Conservation (phyloP, 2,329 filamentous ascomycete genomes). For the Fusarium torreyae region DNA sequence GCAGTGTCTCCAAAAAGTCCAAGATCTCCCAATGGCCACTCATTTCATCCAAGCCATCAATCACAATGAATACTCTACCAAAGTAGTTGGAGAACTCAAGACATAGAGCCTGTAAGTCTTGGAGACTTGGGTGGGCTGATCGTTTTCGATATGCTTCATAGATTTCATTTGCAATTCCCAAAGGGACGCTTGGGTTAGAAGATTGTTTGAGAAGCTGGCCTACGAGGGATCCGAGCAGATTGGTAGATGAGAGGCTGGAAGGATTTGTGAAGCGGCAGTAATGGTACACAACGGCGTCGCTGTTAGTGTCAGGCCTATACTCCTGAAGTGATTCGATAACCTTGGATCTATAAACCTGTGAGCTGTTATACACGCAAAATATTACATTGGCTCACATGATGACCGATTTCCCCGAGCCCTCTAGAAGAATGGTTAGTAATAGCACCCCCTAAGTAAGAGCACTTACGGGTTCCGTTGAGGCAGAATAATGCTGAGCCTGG, state of each 20-base stretch:
- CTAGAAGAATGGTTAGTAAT: neutral
- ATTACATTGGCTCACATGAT: neutral
- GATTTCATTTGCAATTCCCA: neutral
- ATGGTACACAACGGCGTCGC: neutral
- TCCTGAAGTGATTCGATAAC: neutral
- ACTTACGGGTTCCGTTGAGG: neutral
- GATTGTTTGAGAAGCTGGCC: conserved; percentile 3
- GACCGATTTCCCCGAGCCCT: neutral
- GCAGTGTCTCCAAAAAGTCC: neutral
- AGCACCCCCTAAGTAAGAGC: neutral
- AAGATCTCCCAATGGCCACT: neutral
- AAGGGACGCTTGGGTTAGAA: no score
- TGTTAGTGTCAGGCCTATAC: neutral
- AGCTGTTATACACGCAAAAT: neutral
- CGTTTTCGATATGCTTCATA: neutral
- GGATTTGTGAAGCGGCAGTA: conserved; percentile 12
- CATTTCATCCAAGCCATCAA: conserved; percentile 3
- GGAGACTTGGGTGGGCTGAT: neutral
- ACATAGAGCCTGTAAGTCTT: neutral
- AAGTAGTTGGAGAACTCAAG: neutral
- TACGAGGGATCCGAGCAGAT: neutral
- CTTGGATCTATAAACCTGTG: neutral
- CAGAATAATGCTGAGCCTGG: neutral
- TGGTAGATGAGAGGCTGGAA: neutral
- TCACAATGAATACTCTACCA: neutral